These are phyloP conservation scores for Ascoidea asiatica DNA, from an alignment of 805 yeast species.

Conservation along the genomic window DNA sequence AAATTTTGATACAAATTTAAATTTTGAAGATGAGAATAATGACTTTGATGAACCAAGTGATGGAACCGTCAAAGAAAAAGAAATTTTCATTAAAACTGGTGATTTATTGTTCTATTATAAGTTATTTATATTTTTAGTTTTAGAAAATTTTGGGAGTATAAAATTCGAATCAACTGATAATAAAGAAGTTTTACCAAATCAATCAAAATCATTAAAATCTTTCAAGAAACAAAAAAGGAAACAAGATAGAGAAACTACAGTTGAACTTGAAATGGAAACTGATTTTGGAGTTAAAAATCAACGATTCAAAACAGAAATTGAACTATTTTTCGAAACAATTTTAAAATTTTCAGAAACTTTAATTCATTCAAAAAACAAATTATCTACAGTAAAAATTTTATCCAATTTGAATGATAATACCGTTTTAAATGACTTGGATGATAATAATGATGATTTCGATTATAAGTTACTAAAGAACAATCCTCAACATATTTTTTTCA, in stretches of 20 bases:
- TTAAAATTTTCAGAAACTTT: constrained; percentile 3
- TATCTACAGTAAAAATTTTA: constrained; percentile 1
- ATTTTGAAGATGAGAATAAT: background rate
- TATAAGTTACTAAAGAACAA: constrained; percentile 3
- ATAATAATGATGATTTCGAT: constrained; percentile 4
- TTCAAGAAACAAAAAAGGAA: too few relatives aligned
- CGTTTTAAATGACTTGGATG: background rate
- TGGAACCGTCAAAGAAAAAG: background rate
- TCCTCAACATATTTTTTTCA: constrained; percentile 2
- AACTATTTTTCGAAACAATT: constrained; percentile 2
- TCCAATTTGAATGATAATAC: constrained; percentile 1
- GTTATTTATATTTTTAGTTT: constrained; percentile 3
- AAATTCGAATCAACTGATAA: background rate
- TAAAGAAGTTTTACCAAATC: background rate
- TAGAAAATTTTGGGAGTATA: background rate
- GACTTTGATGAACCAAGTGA: background rate
- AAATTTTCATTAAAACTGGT: constrained; percentile 3
- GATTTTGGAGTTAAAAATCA: background rate
- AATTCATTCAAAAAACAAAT: background rate
- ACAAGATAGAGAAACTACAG: background rate
- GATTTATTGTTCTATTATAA: constrained; percentile 9
- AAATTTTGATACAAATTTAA: background rate
- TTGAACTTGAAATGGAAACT: background rate
- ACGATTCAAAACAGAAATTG: background rate
- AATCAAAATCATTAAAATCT: background rate